Base-by-base conservation (phyloP, 2,329 filamentous ascomycete genomes). In the Fusarium sp. region DNA sequence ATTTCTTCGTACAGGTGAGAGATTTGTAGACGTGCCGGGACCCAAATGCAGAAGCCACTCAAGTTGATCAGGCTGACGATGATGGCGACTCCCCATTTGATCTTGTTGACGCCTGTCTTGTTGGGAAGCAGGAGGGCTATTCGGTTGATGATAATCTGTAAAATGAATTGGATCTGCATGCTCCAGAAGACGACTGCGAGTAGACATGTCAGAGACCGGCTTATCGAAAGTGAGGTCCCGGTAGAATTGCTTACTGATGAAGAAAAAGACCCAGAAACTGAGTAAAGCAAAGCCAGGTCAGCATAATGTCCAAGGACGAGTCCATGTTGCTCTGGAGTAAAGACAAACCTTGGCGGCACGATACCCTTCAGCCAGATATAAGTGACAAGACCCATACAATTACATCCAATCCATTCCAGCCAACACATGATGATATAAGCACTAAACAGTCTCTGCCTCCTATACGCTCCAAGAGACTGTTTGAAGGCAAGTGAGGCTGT, bases 231-330 rank as follows among this genome's bases (percentile, higher is more conserved):
- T 8, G 14, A n/a, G 8, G 14, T 16, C 5, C 11, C 14, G 6
- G n/a, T n/a, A 6, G 37, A 59, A 35, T 2, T 1, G 37, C 70
- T 25, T 71, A 74, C 72, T 71, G 18, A 74, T 74, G 4, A 73
- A 74, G 64, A 74, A 74, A 16, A 74, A 74, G 39, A 74, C 57
- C 70, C 71, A 73, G 45, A 74, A 74, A 39, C 72, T 74, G 1
- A 23, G 11, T 14, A 3, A 0, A 18, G 6, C 0, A 25, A 34
- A 54, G 20, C 43, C 5, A 1, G 6, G 43, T 74, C 20, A 74
- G 64, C 25, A 13, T 4, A 0, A 4, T 9, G 57, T 25, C 5
- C 0, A 13, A 16, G 3, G 13, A 25, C 2, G 13, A 45, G 41
- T 45, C 6, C 20, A 43, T 11, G 41, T 43, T 11, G 35, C 9